Conservation (phyloP, 352 stramenopile genomes). For the Chrysophaeum taylorii region DNA sequence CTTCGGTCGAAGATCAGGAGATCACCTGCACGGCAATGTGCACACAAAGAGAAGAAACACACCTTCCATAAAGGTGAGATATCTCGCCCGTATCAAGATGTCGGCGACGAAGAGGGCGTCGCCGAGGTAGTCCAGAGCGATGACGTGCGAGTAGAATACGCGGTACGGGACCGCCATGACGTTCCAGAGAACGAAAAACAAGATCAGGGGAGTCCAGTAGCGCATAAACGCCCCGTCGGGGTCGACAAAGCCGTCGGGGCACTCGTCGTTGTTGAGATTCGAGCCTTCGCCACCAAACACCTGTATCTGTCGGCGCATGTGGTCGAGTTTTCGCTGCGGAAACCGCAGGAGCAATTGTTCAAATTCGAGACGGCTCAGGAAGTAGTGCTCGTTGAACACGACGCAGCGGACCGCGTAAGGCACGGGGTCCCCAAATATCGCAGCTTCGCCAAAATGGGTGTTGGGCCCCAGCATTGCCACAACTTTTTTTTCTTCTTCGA, state of each 20-base stretch:
- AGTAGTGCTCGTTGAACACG: constrained; percentile 41
- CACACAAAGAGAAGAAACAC: too few relatives aligned
- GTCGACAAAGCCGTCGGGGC: constrained; percentile 24
- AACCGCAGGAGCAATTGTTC: constrained; percentile 31
- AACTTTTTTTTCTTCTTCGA: constrained; percentile 20
- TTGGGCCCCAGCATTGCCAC: constrained; percentile 30
- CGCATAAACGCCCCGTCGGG: constrained; percentile 37
- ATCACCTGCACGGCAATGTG: too few relatives aligned
- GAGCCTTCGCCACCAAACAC: too few relatives aligned
- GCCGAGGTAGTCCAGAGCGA: constrained; percentile 32
- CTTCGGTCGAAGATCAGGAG: constrained; percentile 30
- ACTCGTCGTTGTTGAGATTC: not conserved
- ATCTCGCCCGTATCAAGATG: constrained; percentile 30
- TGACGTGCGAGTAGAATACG: constrained; percentile 31
- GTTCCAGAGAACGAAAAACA: constrained; percentile 38
- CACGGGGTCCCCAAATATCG: constrained; percentile 33
- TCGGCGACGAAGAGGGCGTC: constrained; percentile 39
- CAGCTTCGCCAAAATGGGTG: constrained; percentile 38
- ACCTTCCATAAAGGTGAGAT: constrained; percentile 39
- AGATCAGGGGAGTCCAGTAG: constrained; percentile 34
- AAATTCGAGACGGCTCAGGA: constrained; percentile 33
- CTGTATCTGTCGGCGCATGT: too few relatives aligned
- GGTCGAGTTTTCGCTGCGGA: too few relatives aligned
- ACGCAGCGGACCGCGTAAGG: constrained; percentile 34
- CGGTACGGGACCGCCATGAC: constrained; percentile 35